Evolutionary conservation across 2,329 filamentous ascomycete species (phyloP).

Genomic region (Fusarium dimerum): DNA sequence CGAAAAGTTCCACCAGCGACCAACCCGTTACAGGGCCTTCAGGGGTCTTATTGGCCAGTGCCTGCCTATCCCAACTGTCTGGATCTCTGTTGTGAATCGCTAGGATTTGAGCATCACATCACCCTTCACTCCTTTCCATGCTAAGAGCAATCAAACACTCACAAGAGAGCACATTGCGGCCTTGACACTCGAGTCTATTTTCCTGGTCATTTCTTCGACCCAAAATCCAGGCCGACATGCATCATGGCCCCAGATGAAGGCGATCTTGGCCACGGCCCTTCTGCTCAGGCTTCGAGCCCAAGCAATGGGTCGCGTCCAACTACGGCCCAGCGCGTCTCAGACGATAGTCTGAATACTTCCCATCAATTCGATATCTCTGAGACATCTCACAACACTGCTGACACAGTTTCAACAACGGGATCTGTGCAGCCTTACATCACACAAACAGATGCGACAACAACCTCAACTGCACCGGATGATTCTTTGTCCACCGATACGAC

Average conservation of each 20-base stretch:
- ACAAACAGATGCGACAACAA: slow-evolving; percentile 11
- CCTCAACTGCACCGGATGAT: slow-evolving; percentile 12
- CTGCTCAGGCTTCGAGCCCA: slow-evolving; percentile 15
- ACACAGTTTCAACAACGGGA: slow-evolving; percentile 15
- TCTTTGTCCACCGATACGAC: slow-evolving; percentile 17
- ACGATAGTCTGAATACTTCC: slow-evolving; percentile 6
- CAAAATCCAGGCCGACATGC: slow-evolving; percentile 29
- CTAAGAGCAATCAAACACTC: not conserved
- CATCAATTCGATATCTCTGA: slow-evolving; percentile 9
- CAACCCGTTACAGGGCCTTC: not conserved
- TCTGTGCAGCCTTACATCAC: slow-evolving; percentile 6
- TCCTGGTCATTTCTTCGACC: not conserved
- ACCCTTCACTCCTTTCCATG: not conserved
- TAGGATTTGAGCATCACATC: not conserved
- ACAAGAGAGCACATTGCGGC: not conserved
- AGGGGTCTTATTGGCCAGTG: not conserved
- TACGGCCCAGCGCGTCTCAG: slow-evolving; percentile 29
- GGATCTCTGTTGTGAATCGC: not conserved
- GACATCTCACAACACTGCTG: slow-evolving; percentile 18
- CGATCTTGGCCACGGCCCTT: slow-evolving; percentile 19
- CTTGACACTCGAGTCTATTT: not conserved
- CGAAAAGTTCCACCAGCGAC: not conserved
- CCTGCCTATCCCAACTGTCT: not conserved
- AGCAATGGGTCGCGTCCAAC: slow-evolving; percentile 24
- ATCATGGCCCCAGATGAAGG: slow-evolving; percentile 40